A percentile compares a stretch with the other conserved stretches of the same genome.
phyloP scores from a whole-genome alignment of 768 basidiomycete genomes.

The Fomitopsis serialis region DNA sequence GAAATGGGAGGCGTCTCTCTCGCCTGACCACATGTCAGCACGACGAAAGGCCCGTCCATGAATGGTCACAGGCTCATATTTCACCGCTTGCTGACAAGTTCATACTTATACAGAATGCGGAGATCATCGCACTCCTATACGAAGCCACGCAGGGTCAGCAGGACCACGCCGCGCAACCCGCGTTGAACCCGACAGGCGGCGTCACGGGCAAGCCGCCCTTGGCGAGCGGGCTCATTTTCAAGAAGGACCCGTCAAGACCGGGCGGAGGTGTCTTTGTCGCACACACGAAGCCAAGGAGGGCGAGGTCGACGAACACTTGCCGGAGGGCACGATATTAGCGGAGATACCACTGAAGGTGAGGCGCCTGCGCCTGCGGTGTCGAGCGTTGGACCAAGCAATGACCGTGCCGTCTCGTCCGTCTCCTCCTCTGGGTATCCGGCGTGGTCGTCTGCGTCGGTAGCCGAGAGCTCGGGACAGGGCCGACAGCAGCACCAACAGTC shows the following conservation, averaged over 20 bases:
- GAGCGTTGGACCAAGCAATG: conserved; percentile 11
- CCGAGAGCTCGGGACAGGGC: background rate
- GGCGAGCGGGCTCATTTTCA: conserved; percentile 56
- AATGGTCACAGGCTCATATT: conserved; percentile 6
- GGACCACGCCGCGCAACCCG: conserved; percentile 44
- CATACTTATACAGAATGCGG: conserved; percentile 58
- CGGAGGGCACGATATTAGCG: conserved; percentile 51
- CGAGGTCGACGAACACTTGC: conserved; percentile 34
- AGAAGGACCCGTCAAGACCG: conserved; percentile 73
- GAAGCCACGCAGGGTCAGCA: conserved; percentile 85
- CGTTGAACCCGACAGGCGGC: conserved; percentile 76
- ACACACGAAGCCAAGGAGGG: conserved; percentile 28
- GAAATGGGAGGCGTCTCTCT: conserved; percentile 82
- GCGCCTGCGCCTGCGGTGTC: conserved; percentile 15
- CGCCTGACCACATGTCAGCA: conserved; percentile 91
- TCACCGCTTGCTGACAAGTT: conserved; percentile 12
- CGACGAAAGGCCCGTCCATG: conserved; percentile 72
- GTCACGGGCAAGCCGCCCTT: conserved; percentile 51
- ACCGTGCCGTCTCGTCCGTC: conserved; percentile 10
- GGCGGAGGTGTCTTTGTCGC: conserved; percentile 88
- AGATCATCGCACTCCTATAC: conserved; percentile 87
- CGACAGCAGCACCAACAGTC: conserved; percentile 4
- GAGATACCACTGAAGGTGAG: conserved; percentile 51
- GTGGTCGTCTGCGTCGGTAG: conserved; percentile 7
- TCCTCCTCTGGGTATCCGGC: conserved; percentile 9